A percentile compares a stretch with the other conserved stretches of the same genome.
These are phyloP conservation scores for Tilletia horrida DNA, from an alignment of 1,284 basidiomycete species.

Conservation along the genomic window DNA sequence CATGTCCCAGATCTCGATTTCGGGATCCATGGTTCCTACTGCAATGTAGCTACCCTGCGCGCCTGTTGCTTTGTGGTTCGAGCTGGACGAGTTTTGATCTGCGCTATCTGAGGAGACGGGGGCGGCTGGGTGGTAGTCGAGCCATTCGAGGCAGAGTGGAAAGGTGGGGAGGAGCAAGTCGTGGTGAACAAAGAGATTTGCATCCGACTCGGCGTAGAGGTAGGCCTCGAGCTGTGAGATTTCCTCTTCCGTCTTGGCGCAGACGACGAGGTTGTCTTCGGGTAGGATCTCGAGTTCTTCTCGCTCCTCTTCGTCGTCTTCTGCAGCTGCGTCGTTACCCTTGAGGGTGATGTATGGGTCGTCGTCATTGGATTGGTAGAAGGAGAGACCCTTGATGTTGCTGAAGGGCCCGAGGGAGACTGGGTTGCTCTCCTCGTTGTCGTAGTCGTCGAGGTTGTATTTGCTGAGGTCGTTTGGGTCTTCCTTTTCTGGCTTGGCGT, in stretches of 20 bases:
- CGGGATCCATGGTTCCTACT: slow-evolving; percentile 93
- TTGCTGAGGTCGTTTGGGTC: slow-evolving; percentile 76
- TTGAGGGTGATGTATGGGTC: slow-evolving; percentile 97
- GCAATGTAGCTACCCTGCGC: slow-evolving; percentile 84
- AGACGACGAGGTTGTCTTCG: slow-evolving; percentile 85
- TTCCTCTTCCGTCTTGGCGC: slow-evolving; percentile 94
- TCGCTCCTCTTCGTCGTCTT: slow-evolving; percentile 74
- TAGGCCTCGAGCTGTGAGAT: slow-evolving; percentile 80
- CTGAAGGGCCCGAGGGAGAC: slow-evolving; percentile 76
- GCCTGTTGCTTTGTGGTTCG: slow-evolving; percentile 37
- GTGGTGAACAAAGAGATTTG: slow-evolving; percentile 91
- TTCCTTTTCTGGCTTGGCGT: slow-evolving; percentile 41
- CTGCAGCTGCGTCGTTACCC: slow-evolving; percentile 65
- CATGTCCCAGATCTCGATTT: slow-evolving; percentile 97
- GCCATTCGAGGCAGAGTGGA: slow-evolving; percentile 98
- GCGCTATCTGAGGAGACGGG: slow-evolving; percentile 25
- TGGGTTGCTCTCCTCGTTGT: slow-evolving; percentile 66
- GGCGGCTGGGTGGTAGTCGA: slow-evolving; percentile 76
- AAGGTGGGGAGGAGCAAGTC: slow-evolving; percentile 96
- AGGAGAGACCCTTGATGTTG: slow-evolving; percentile 90
- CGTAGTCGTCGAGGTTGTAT: slow-evolving; percentile 92
- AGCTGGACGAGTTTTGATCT: slow-evolving; percentile 38
- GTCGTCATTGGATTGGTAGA: slow-evolving; percentile 84
- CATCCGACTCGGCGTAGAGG: slow-evolving; percentile 43
- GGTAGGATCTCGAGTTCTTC: slow-evolving; percentile 85